These are phyloP conservation scores for Alloascoidea africana DNA, from an alignment of 805 yeast species.

Conservation along the genomic window DNA sequence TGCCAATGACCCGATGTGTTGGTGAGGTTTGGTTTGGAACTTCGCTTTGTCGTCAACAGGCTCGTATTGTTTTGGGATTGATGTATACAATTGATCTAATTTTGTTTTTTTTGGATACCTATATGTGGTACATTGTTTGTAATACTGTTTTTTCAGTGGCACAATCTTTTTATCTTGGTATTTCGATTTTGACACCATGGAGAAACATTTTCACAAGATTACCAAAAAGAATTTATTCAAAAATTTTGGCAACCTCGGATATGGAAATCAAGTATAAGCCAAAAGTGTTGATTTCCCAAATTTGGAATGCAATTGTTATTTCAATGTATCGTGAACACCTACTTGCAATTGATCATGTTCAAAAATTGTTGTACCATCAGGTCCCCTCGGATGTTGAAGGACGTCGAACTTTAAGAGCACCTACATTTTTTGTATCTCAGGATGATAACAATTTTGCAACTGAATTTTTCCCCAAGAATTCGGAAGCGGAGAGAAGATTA, in stretches of 20 bases:
- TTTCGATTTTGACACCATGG: conserved; percentile 98
- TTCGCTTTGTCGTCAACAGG: conserved; percentile 69
- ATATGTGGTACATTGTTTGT: conserved; percentile 94
- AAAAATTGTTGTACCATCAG: conserved; percentile 92
- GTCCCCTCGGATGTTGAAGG: conserved; percentile 98
- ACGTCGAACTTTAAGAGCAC: conserved; percentile 95
- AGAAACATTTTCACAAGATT: conserved; percentile 94
- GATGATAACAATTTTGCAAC: conserved; percentile 91
- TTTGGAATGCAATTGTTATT: conserved; percentile 97
- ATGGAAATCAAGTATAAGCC: conserved; percentile 99
- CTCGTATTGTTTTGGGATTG: conserved; percentile 78
- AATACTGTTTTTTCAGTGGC: conserved; percentile 95
- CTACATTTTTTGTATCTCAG: conserved; percentile 95
- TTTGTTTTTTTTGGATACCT: conserved; percentile 96
- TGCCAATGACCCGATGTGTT: conserved; percentile 72
- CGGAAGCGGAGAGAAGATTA: conserved; percentile 99
- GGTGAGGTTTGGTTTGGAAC: conserved; percentile 89
- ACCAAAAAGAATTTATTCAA: conserved; percentile 97
- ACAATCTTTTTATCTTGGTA: conserved; percentile 98
- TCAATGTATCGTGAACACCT: conserved; percentile 99
- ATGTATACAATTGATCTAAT: conserved; percentile 89
- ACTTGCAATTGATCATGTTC: conserved; percentile 96
- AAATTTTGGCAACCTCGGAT: conserved; percentile 94
- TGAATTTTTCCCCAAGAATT: conserved; percentile 91
- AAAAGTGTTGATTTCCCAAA: conserved; percentile 93